A percentile compares a stretch with the other conserved stretches of the same genome.
These are phyloP conservation scores for Globisporangium splendens DNA, from an alignment of 352 stramenopile species.

Conservation along the genomic window DNA sequence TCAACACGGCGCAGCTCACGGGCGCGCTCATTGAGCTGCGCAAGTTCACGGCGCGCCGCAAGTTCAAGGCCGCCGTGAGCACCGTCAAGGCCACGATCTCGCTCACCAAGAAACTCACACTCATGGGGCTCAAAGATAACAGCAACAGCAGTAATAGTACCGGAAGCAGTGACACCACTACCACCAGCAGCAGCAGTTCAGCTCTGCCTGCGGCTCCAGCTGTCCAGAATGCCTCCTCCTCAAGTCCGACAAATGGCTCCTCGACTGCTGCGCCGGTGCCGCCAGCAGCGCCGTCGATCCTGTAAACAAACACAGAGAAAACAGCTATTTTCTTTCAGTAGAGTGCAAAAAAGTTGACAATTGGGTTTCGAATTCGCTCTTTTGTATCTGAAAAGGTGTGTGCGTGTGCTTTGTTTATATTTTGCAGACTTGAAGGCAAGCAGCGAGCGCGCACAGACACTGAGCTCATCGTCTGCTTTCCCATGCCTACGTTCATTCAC, in stretches of 20 bases:
- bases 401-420: too few relatives aligned
- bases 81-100: constrained; percentile 84
- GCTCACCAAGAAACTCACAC: constrained; percentile 64
- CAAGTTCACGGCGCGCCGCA: constrained; percentile 92
- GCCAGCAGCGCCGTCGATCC: constrained; percentile 4
- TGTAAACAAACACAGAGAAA: constrained; percentile 1
- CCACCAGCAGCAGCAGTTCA: background rate
- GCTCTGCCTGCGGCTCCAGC: too few relatives aligned
- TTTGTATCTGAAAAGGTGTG: too few relatives aligned
- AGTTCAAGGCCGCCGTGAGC: constrained; percentile 92
- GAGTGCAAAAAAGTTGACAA: background rate
- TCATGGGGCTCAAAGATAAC: constrained; percentile 9
- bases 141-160: background rate
- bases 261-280: too few relatives aligned
- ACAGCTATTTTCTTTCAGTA: too few relatives aligned
- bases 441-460: too few relatives aligned
- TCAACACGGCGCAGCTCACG: constrained; percentile 76
- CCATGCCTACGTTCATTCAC: constrained; percentile 1
- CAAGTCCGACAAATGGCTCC: background rate
- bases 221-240: too few relatives aligned
- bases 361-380: too few relatives aligned
- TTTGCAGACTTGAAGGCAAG: too few relatives aligned
- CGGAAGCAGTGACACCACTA: too few relatives aligned
- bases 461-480: background rate
- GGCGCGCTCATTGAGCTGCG: constrained; percentile 86